Conservation (phyloP, 768 basidiomycete genomes). For the Fomitopsis serialis region DNA sequence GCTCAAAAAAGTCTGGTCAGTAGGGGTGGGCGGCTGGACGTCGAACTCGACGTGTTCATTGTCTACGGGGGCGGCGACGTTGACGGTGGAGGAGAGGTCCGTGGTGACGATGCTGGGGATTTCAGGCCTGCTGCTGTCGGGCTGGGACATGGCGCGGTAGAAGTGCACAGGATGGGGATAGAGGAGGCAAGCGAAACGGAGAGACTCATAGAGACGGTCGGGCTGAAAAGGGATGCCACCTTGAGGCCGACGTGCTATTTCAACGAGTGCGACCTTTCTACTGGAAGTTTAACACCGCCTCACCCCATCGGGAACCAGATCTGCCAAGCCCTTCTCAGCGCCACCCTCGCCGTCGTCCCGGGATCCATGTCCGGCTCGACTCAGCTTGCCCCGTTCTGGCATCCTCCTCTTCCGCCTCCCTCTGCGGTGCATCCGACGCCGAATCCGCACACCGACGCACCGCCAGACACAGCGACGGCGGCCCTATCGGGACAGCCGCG, state of each 20-base stretch:
- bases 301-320: too few relatives aligned
- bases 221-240: constrained; percentile 1
- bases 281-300: too few relatives aligned
- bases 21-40: constrained; percentile 2
- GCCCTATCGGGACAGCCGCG: too few relatives aligned
- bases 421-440: too few relatives aligned
- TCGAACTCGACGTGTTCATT: constrained; percentile 6
- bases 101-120: constrained; percentile 18
- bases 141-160: constrained; percentile 3
- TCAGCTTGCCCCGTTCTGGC: too few relatives aligned
- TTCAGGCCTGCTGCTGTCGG: constrained; percentile 7
- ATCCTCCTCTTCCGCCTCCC: too few relatives aligned
- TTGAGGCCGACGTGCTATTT: neutral
- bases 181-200: neutral
- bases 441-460: too few relatives aligned
- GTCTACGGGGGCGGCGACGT: constrained; percentile 2
- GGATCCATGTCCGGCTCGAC: too few relatives aligned
- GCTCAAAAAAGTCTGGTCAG: neutral
- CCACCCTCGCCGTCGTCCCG: too few relatives aligned
- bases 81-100: constrained; percentile 17
- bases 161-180: neutral
- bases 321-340: too few relatives aligned
- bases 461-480: too few relatives aligned
- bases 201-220: neutral
- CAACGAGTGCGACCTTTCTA: neutral